Conservation (phyloP, 345 rosid species). For the Citropsis articulata region DNA sequence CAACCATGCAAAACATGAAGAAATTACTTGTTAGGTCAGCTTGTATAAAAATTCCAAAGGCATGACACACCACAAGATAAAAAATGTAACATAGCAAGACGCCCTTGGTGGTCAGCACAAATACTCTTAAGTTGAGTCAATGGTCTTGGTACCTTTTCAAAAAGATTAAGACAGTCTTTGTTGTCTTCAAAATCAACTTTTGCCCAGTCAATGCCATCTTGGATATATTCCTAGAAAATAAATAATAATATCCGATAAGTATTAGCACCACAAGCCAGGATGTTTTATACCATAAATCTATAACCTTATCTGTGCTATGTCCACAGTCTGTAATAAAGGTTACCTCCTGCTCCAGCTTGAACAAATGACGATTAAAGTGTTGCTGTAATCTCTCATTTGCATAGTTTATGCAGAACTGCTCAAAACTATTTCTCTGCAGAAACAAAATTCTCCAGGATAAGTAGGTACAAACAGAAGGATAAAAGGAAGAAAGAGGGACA, state of each 20-base stretch:
- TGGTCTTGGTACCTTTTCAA: constrained; percentile 72
- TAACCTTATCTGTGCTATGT: background rate
- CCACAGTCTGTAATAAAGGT: constrained; percentile 1
- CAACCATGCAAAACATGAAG: background rate
- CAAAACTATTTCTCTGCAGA: constrained; percentile 95
- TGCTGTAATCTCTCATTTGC: constrained; percentile 99
- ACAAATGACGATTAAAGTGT: constrained; percentile 94
- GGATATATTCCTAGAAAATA: constrained; percentile 77
- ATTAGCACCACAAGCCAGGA: background rate
- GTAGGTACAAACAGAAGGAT: constrained; percentile 7
- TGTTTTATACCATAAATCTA: background rate
- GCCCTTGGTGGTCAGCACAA: background rate
- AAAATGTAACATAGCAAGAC: background rate
- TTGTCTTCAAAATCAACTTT: constrained; percentile 98
- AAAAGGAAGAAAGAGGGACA: constrained; percentile 13
- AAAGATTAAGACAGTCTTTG: constrained; percentile 95
- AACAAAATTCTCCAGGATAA: constrained; percentile 17
- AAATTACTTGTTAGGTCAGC: background rate
- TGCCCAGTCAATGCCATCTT: constrained; percentile 99
- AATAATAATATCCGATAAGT: constrained; percentile 5
- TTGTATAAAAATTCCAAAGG: background rate
- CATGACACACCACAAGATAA: background rate
- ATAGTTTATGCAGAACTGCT: constrained; percentile 98
- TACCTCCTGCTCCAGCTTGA: constrained; percentile 99
- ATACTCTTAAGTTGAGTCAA: background rate